Evolutionary conservation across 2,329 filamentous ascomycete genomes (phyloP), one percentile per base, ranked within the genome.

Genomic region (Aspergillus fumigatiaffinis): DNA sequence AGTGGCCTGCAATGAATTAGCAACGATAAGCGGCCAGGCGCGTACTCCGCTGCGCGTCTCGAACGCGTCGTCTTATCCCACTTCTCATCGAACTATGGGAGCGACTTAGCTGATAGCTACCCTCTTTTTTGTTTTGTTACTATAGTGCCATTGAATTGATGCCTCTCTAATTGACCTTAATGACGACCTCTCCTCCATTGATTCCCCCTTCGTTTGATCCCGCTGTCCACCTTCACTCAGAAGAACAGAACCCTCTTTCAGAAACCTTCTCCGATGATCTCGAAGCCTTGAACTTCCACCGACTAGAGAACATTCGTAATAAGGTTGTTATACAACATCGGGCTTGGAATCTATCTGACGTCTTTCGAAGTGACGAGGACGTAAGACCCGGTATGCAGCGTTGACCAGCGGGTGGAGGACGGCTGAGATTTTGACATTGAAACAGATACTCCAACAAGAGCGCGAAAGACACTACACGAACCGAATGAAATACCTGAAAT

Each of bases 201-300:
- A 67, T 77, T 35, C 75, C 77, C 3, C 76, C 79, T 3, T 81
- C 80, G 4, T 82, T 82, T 56, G 80, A 83, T 59, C 80, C 80
- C 47, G 78, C 79, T 46, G 60, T 82, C 29, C 70, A 79, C 58
- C 71, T 80, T 25, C 75, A 80, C 61, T 82, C 80, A 53, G 78
- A 82, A 68, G 61, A 60, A n/a, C 61, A 53, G 21, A 55, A 61
- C 41, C 66, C 65, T 17, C 68, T 65, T 17, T 73, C 68, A n/a
- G 67, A 72, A 53, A 67, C 69, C 52, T 73, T 73, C 60, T 68
- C 68, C 52, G 74, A 77, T 67, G 75, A 77, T 25, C 50, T 76
- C 51, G 74, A 77, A 60, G 75, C 73, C 51, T 66, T 77, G 23
- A 57, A 76, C 41, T 54, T 68, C 5, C 62, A 71, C 51, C 70